Percentiles rank a stretch among this genome's conserved stretches.
phyloP scores from a whole-genome alignment of 2,329 filamentous ascomycete species.

The Sporothrix globosa region DNA sequence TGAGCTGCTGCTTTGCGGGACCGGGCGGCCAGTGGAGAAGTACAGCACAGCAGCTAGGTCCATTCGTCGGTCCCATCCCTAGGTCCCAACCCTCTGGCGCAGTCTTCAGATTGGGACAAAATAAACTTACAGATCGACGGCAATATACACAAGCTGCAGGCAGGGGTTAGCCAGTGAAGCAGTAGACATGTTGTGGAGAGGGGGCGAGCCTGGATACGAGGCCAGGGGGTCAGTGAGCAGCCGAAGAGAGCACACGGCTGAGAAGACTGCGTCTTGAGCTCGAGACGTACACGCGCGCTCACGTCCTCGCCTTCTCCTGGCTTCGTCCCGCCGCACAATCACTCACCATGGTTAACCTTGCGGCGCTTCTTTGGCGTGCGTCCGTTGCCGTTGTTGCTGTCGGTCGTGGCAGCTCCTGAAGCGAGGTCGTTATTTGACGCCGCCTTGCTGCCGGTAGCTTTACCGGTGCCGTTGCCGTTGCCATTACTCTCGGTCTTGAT shows the following conservation, averaged over 20 bases:
- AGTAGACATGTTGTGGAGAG: slow-evolving; percentile 31
- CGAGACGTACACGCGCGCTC: background rate
- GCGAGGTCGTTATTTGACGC: slow-evolving; percentile 25
- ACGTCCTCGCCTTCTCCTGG: too few species aligned
- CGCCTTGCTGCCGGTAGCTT: background rate
- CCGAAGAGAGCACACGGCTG: slow-evolving; percentile 12
- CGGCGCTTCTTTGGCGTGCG: slow-evolving; percentile 79
- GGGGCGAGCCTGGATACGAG: slow-evolving; percentile 15
- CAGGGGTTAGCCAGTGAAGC: slow-evolving; percentile 41
- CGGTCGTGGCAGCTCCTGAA: slow-evolving; percentile 31
- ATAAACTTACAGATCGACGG: slow-evolving; percentile 80
- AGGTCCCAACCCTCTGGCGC: background rate
- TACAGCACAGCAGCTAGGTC: slow-evolving; percentile 7
- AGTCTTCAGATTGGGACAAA: background rate
- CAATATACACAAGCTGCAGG: slow-evolving; percentile 82
- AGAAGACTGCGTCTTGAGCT: background rate
- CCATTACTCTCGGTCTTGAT: slow-evolving; percentile 28
- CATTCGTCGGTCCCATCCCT: background rate
- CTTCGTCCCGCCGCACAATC: too few species aligned
- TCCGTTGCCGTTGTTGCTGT: slow-evolving; percentile 42
- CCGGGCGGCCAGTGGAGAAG: background rate
- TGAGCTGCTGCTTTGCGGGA: background rate
- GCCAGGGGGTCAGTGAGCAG: slow-evolving; percentile 14
- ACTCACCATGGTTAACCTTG: slow-evolving; percentile 86
- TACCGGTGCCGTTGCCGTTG: background rate